Evolutionary conservation across 1,284 basidiomycete genomes (phyloP), one percentile per base, ranked within the genome.

Genomic region (Puccinia horiana): DNA sequence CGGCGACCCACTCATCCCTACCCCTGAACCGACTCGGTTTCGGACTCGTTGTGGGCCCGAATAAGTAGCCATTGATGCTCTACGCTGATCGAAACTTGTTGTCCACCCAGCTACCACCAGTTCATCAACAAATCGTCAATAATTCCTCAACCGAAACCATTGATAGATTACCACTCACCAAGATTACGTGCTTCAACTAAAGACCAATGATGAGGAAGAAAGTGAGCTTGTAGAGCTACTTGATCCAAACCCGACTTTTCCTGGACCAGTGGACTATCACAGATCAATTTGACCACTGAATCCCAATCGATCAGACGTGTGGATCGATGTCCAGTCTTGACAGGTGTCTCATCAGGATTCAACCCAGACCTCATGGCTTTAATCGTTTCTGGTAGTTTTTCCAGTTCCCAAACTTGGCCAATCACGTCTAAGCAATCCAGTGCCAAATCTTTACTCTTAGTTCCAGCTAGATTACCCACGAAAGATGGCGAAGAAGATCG

Each of bases 341-440:
- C 29, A 6, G 63, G 40, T 56, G 14, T 26, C 32, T 40, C 54
- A 75, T 35, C 23, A 2, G 23, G 44, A 35, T 72, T 14, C 20
- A 18, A 20, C 37, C 18, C 2, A 23, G 63, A 11, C 5, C 5
- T 40, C 6, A 14, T 26, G 11, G 23, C 1, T 35, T 29, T 18
- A 26, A 70, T 44, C 23, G 44, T 47, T 14, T 9, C 18, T 8
- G 6, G 18, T 12, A 56, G 35, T 8, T 58, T 26, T 11, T 63
- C 54, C 40, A 76, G n/a, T 20, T 63, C 20, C 75, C 75, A 76
- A 20, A 76, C 75, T n/a, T 76, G 44, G 8, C 40, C 75, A 6
- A 76, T 63, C 5, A 12, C 63, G 4, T 29, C 12, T 20, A 76
- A 35, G 42, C 54, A 63, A 20, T 61, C 40, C 35, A 76, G 16